Conservation (phyloP, 352 stramenopile species). For the Phytophthora podocarpi region DNA sequence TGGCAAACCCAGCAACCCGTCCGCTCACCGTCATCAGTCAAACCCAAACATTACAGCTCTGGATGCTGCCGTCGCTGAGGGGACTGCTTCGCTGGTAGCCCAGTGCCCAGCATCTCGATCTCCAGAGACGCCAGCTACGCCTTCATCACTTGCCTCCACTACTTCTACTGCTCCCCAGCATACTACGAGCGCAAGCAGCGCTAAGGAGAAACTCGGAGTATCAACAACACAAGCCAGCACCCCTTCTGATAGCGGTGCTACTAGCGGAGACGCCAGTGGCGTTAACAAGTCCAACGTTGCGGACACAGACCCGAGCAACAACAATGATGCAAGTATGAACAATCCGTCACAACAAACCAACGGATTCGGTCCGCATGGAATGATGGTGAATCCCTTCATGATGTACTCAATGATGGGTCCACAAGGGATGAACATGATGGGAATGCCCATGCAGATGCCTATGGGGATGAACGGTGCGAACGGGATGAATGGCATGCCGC, state of each 20-base stretch:
- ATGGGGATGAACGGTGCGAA: conserved; percentile 41
- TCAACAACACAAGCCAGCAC: not conserved
- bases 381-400: conserved; percentile 87
- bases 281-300: conserved; percentile 7
- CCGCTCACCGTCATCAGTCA: conserved; percentile 5
- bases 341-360: conserved; percentile 28
- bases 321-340: conserved; percentile 12
- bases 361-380: conserved; percentile 39
- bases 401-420: conserved; percentile 84
- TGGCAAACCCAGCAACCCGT: conserved; percentile 24
- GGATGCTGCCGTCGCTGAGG: conserved; percentile 40
- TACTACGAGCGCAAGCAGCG: not conserved
- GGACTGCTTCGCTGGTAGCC: conserved; percentile 44
- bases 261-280: not conserved
- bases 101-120: conserved; percentile 10
- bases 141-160: not conserved
- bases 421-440: conserved; percentile 47
- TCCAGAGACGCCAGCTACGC: not conserved
- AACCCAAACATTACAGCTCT: conserved; percentile 16
- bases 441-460: conserved; percentile 58
- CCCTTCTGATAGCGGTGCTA: not conserved
- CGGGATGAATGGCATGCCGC: conserved; percentile 25
- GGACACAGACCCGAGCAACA: conserved; percentile 3
- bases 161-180: conserved; percentile 5
- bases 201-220: conserved; percentile 13